Percentiles rank a stretch among this genome's conserved stretches.
Conservation (phyloP, 768 basidiomycete species). For the Crassisporium funariophilum region DNA sequence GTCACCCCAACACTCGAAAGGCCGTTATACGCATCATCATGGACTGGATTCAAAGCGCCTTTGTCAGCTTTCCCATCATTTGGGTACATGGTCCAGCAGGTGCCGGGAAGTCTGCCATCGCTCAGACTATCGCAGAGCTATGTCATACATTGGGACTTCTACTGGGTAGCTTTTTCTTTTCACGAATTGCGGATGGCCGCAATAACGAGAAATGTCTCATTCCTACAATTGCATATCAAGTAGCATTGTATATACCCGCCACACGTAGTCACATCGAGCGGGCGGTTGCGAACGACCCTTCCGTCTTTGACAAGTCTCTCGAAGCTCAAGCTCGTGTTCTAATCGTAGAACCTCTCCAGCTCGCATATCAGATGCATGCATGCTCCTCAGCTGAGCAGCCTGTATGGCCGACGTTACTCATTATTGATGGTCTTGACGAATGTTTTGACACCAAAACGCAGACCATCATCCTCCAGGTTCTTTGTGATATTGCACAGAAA, state of each 20-base stretch:
- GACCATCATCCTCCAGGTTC: background rate
- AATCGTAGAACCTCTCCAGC: slow-evolving; percentile 8
- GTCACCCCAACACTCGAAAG: background rate
- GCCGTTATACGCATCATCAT: background rate
- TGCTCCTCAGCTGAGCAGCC: too few species aligned
- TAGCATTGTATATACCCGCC: slow-evolving; percentile 7
- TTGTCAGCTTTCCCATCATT: background rate
- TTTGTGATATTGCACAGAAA: background rate
- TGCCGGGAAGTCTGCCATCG: background rate
- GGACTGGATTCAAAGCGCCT: background rate
- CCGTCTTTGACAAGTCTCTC: slow-evolving; percentile 6
- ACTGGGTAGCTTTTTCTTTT: slow-evolving; percentile 11
- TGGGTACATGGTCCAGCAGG: background rate
- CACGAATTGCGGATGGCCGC: slow-evolving; percentile 4
- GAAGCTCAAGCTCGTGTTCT: slow-evolving; percentile 6
- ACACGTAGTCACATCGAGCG: background rate
- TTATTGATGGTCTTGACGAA: slow-evolving; percentile 21
- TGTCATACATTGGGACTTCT: background rate
- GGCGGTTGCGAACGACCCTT: slow-evolving; percentile 2
- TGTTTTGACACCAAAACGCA: too few species aligned
- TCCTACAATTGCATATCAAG: slow-evolving; percentile 12
- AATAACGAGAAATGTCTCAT: slow-evolving; percentile 3
- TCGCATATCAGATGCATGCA: background rate
- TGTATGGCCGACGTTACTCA: slow-evolving; percentile 3
- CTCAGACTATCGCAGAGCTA: background rate